Conservation (phyloP, 441 rosid genomes). For the Manihot esculenta region DNA sequence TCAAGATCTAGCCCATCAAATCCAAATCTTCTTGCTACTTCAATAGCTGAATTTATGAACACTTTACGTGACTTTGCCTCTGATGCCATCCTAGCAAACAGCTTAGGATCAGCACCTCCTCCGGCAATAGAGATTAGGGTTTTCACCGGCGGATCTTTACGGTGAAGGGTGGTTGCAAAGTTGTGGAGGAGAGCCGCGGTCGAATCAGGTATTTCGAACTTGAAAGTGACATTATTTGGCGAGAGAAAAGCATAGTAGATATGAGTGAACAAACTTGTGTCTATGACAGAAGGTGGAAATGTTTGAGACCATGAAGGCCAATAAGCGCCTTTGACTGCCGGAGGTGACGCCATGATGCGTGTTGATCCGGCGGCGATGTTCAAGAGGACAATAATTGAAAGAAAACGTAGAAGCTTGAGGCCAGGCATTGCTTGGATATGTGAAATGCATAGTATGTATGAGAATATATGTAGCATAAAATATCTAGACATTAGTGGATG, state of each 20-base stretch:
- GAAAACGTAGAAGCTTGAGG: neutral
- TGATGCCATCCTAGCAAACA: constrained; percentile 41
- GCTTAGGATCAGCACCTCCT: constrained; percentile 22
- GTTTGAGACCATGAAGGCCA: constrained; percentile 38
- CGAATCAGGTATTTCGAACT: constrained; percentile 30
- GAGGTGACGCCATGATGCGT: constrained; percentile 15
- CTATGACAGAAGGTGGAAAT: constrained; percentile 42
- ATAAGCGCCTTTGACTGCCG: constrained; percentile 42
- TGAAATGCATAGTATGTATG: neutral
- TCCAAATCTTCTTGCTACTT: constrained; percentile 43
- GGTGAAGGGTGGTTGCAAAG: constrained; percentile 48
- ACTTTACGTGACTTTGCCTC: constrained; percentile 23
- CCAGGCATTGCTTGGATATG: constrained; percentile 26
- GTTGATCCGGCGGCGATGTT: neutral
- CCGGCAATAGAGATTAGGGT: constrained; percentile 56
- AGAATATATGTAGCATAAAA: neutral
- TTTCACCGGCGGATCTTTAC: constrained; percentile 39
- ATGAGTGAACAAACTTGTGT: constrained; percentile 53
- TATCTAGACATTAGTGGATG: neutral
- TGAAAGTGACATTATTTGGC: constrained; percentile 39
- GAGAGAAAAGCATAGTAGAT: constrained; percentile 52
- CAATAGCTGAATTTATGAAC: constrained; percentile 44
- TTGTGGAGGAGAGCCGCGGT: constrained; percentile 33
- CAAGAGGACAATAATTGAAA: constrained; percentile 18
- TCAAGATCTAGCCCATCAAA: constrained; percentile 60